Evolutionary conservation across 2,329 filamentous ascomycete genomes (phyloP).

Genomic region (Hirsutella thompsonii): DNA sequence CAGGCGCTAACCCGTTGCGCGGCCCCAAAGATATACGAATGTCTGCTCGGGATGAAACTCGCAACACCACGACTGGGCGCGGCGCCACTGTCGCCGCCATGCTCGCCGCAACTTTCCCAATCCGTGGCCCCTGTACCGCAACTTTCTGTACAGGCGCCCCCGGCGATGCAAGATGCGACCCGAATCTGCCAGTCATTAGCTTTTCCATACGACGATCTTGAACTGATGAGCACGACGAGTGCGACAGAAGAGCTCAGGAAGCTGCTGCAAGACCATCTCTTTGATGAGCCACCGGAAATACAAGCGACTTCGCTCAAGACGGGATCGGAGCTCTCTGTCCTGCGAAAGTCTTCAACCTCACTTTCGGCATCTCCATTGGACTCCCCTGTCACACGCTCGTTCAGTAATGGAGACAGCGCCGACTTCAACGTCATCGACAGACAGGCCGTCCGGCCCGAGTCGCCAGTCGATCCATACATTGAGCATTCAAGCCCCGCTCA

Average conservation of each 20-base stretch:
- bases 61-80: slow-evolving; percentile 18
- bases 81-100: slow-evolving; percentile 15
- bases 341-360: slow-evolving; percentile 17
- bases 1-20: slow-evolving; percentile 33
- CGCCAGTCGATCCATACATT: slow-evolving; percentile 7
- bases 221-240: slow-evolving; percentile 8
- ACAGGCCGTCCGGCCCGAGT: slow-evolving; percentile 7
- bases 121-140: slow-evolving; percentile 5
- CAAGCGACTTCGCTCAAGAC: background rate
- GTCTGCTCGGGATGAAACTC: slow-evolving; percentile 41
- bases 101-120: slow-evolving; percentile 8
- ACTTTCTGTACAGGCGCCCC: background rate
- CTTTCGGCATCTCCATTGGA: slow-evolving; percentile 32
- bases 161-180: background rate
- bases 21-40: slow-evolving; percentile 34
- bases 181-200: background rate
- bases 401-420: slow-evolving; percentile 8
- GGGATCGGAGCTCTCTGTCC: background rate
- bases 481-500: slow-evolving; percentile 2
- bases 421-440: slow-evolving; percentile 11
- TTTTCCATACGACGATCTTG: background rate
- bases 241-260: slow-evolving; percentile 15
- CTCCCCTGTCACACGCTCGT: slow-evolving; percentile 11
- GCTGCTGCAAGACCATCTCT: slow-evolving; percentile 8
- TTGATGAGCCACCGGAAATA: background rate